Evolutionary conservation across 352 stramenopile species (phyloP), one percentile per base, ranked within the genome.

Genomic region (Plasmopara muralis): DNA sequence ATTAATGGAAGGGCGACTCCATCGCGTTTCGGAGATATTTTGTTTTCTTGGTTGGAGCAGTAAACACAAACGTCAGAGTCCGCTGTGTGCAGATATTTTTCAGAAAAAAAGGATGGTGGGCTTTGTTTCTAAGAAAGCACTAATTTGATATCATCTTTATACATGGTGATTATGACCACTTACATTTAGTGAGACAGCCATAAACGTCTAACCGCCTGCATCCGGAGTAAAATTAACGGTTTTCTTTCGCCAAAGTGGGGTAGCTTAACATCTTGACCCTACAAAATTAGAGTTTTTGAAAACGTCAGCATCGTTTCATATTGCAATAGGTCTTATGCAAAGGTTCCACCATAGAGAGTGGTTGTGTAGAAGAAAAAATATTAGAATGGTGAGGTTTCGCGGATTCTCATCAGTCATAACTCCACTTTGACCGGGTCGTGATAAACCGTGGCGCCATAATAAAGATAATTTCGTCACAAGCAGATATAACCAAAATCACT

Each of bases 401-500:
- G 47, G 47, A 5, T 25, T 1, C 20, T 25, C 20, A 25, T 1
- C 20, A 25, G 20, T 53, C n/a, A 46, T n/a, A 16, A 46, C 47
- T 0, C 37, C 6, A 53, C 13, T 20, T 56, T 50, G 4, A 45
- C 12, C 4, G 50, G 50, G 18, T 56, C 50, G 9, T 50, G 41
- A 13, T 56, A 50, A 3, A 56, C 33, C 2, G 40, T 50, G 41
- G 50, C 9, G 50, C 50, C 34, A 56, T 50, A 30, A 56, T 45
- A 14, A 50, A 41, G 16, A 43, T 10, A n/a, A 42, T 16, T n/a
- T 16, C 13, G 39, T 56, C 40, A 16, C 43, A 56, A 5, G 15
- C 33, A 9, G 50, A 34, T 43, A 56, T 6, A 34, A 6, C 4
- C 14, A 34, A 47, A 37, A 34, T 3, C 3, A 20, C 12, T 37